A percentile compares a stretch with the other conserved stretches of the same genome.
phyloP scores from a whole-genome alignment of 2,329 filamentous ascomycete species.

The Fusarium pilosicola region DNA sequence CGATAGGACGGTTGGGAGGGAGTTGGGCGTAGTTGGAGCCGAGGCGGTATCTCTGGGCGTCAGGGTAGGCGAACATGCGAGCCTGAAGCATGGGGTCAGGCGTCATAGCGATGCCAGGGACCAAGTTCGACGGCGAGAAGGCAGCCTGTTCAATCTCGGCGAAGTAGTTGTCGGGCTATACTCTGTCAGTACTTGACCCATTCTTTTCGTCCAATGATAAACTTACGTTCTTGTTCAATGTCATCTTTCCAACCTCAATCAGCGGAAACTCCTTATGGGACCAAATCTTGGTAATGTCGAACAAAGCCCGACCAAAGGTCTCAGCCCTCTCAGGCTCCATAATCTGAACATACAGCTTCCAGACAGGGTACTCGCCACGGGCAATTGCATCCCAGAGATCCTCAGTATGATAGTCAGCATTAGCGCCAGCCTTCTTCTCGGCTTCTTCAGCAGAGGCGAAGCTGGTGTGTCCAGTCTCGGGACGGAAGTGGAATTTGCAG shows the following conservation, averaged over 20 bases:
- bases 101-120: not conserved
- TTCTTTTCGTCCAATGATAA: rapidly evolving
- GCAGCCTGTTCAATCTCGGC: constrained; percentile 15
- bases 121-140: constrained; percentile 2
- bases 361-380: constrained; percentile 56
- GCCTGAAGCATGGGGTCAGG: constrained; percentile 7
- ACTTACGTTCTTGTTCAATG: constrained; percentile 53
- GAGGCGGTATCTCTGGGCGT: constrained; percentile 7
- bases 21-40: constrained; percentile 11
- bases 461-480: constrained; percentile 1
- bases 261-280: constrained; percentile 61
- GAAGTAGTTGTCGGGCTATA: constrained; percentile 4
- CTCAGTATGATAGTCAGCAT: constrained; percentile 26
- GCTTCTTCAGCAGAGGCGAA: not conserved
- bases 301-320: constrained; percentile 59
- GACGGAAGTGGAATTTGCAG: constrained; percentile 26
- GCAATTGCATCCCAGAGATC: constrained; percentile 54
- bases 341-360: constrained; percentile 64
- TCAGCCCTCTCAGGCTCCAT: constrained; percentile 63
- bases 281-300: constrained; percentile 68
- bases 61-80: constrained; percentile 15
- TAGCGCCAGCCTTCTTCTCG: constrained; percentile 7
- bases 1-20: not conserved
- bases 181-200: not conserved
- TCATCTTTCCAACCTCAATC: constrained; percentile 59